Evolutionary conservation across 805 yeast species (phyloP), one percentile per base, ranked within the genome.

Genomic region (Barnettozyma californica): DNA sequence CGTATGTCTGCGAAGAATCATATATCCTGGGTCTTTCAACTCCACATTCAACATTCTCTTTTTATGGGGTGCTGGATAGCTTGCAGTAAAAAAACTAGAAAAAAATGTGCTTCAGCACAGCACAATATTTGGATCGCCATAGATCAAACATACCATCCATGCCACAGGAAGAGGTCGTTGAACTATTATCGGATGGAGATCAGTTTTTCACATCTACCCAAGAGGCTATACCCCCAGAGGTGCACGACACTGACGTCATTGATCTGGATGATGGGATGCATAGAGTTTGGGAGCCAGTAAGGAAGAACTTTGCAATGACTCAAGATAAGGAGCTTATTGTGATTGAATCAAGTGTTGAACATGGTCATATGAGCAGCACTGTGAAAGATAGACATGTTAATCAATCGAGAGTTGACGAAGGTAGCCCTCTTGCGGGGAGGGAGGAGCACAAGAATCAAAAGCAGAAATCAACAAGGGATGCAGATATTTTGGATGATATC

Each of bases 191-290:
- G 1, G 45, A 39, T 10, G 46, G 43, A 11, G 45, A 47, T 6
- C 43, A 38, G 18, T 19, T 43, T 13, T 25, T 46, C n/a, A 42
- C 45, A 14, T 46, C 45, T 9, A 46, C 45, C 9, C 49, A 46
- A 19, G 20, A 45, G 14, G 20, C 34, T 4, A 11, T n/a, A 18
- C 18, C 35, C 16, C 23, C 23, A 18, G n/a, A 9, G 9, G 2
- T 16, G 6, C 26, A 26, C 14, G 16, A 10, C 9, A 39, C 41
- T 7, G 49, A 42, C 11, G 18, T 46, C n/a, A 21, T 41, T 11
- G 49, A 42, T 14, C 31, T 41, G 10, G 49, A 42, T 9, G 43
- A 46, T 2, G 27, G 14, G 7, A 13, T 14, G 33, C 33, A n/a
- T 29, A 13, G 3, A 5, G 11, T 18, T 16, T 35, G 21, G 9